phyloP scores from a whole-genome alignment of 768 basidiomycete species.

The Favolaschia claudopus region DNA sequence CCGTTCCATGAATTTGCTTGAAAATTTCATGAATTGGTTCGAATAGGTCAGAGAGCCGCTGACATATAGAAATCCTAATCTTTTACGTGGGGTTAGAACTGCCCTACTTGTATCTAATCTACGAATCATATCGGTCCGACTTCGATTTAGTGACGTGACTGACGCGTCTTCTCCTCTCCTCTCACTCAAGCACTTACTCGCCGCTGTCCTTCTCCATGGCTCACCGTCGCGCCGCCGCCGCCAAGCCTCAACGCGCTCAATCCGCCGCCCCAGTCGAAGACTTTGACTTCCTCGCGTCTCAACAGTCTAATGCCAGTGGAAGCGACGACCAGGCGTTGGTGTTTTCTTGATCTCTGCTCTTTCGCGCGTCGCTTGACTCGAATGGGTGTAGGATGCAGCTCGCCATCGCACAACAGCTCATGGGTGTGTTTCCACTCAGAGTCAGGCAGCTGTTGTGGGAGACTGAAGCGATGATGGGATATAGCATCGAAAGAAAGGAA shows the following conservation, averaged over 20 bases:
- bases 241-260: conserved; percentile 10
- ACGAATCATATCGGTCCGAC: too few relatives aligned
- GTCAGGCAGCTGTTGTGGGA: not conserved
- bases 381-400: not conserved
- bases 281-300: conserved; percentile 29
- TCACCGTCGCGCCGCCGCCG: conserved; percentile 17
- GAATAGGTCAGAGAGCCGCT: too few relatives aligned
- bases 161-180: too few relatives aligned
- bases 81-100: too few relatives aligned
- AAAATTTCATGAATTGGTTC: too few relatives aligned
- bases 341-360: not conserved
- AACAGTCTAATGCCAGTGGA: conserved; percentile 24
- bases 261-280: conserved; percentile 8
- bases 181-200: too few relatives aligned
- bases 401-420: conserved; percentile 25
- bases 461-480: not conserved
- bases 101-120: too few relatives aligned
- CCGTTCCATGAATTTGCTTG: too few relatives aligned
- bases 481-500: conserved; percentile 26
- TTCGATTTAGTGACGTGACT: too few relatives aligned
- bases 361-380: not conserved
- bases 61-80: too few relatives aligned
- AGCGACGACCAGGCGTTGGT: conserved; percentile 26
- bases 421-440: conserved; percentile 2
- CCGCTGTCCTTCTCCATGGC: conserved; percentile 20